Evolutionary conservation across 345 rosid species (phyloP).

Genomic region (Cardiospermum halicacabum): DNA sequence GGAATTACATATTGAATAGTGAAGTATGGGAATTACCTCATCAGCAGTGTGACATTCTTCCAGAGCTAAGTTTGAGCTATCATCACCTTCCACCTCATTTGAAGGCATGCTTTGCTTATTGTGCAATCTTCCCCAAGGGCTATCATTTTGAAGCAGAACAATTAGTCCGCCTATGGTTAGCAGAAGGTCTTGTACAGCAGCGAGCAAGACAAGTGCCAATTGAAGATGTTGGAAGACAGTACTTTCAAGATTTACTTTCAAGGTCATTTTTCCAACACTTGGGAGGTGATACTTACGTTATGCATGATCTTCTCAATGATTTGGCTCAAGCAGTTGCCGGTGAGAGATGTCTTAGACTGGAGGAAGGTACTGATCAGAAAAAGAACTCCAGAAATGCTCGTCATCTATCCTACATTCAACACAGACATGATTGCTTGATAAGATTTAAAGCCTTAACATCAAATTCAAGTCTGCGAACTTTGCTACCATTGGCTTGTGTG

Average conservation of each 20-base stretch:
- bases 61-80: slow-evolving; percentile 16
- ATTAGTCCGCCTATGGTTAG: neutral
- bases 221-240: neutral
- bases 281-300: neutral
- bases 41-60: neutral
- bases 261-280: neutral
- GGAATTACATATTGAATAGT: neutral
- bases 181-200: neutral
- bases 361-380: neutral
- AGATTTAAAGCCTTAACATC: neutral
- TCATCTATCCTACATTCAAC: slow-evolving; percentile 22
- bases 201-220: neutral
- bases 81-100: slow-evolving; percentile 21
- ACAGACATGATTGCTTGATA: neutral
- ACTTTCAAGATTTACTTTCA: neutral
- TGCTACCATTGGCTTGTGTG: neutral
- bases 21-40: neutral
- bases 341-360: slow-evolving; percentile 24
- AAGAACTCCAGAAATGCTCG: slow-evolving; percentile 20
- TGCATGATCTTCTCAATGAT: slow-evolving; percentile 17
- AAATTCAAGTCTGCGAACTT: slow-evolving; percentile 6
- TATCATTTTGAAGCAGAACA: neutral
- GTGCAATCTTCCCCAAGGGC: neutral
- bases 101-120: neutral
- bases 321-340: slow-evolving; percentile 27